Evolutionary conservation across 1,284 basidiomycete genomes (phyloP), one percentile per base, ranked within the genome.

Genomic region (Trametes hirsuta): DNA sequence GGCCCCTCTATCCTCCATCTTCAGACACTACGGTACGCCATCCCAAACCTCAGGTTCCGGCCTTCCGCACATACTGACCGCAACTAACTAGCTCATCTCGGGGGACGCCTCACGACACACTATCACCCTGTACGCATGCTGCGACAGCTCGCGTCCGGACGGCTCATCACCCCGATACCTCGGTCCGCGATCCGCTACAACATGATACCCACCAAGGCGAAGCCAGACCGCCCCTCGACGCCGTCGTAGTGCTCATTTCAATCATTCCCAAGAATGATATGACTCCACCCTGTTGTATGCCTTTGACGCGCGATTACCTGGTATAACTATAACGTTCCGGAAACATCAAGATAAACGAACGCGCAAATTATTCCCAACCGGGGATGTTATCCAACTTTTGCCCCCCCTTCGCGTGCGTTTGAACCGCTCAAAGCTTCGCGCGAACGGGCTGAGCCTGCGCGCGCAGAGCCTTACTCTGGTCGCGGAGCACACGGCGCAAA

Each of bases 41-140:
- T 9, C 11, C 12, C 14, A 12, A n/a, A 18, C 1, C 25, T 9
- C 9, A 4, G 18, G 10, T 35, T 25, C 22, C 10, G 3, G 10
- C 45, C 9, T 34, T 36, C 14, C 21, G 5, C 34, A 8, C n/a
- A 40, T 30, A 21, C 25, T 10, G 45, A 3, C n/a, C 11, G 44
- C 18, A 18, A 22, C 14, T n/a, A 24, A 9, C 22, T 22, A 71
- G 70, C 65, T 3, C 60, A 70, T 34, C 53, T 71, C 8, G 64
- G 59, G 6, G 63, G 62, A n/a, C 65, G 67, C n/a, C 62, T 71
- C 18, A 58, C 61, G 6, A 55, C 64, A 2, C 69, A 71, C 44
- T 71, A 71, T 42, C 65, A 70, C 41, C 70, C 70, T 0, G 40
- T 70, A 6, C 61, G 68, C 2, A 62, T 71, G 48, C 25, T 71